Evolutionary conservation across 768 basidiomycete species (phyloP).

Genomic region (Dentipellis fragilis): DNA sequence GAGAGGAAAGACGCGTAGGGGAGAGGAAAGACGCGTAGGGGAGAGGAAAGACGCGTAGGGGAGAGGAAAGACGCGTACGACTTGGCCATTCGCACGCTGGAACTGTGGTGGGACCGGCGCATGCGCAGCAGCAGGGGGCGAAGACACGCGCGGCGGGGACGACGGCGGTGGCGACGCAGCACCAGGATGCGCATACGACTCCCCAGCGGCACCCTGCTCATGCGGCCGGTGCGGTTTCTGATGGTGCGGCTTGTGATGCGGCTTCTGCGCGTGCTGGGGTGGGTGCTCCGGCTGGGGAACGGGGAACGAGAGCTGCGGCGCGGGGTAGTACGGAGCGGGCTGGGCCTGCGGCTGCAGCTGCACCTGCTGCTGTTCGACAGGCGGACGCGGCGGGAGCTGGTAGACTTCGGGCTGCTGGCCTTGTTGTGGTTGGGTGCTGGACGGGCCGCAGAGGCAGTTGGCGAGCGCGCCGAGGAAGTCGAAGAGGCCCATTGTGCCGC

Average conservation of each 20-base stretch:
- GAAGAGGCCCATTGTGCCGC: background rate
- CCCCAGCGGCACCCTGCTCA: conserved; percentile 14
- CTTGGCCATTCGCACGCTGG: conserved; percentile 5
- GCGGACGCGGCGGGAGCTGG: background rate
- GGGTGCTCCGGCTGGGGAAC: background rate
- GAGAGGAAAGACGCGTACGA: conserved; percentile 3
- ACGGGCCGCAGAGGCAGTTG: background rate
- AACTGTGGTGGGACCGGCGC: no score
- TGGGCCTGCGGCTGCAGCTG: conserved; percentile 7
- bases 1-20: no score
- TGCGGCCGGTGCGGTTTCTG: conserved; percentile 6
- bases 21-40: no score
- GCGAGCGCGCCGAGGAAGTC: background rate
- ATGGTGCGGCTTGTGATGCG: conserved; percentile 10
- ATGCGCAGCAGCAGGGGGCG: no score
- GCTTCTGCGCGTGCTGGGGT: conserved; percentile 5
- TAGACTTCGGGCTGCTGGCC: background rate
- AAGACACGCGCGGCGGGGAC: background rate
- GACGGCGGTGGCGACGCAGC: background rate
- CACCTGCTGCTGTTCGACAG: conserved; percentile 6
- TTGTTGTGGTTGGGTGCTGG: background rate
- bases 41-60: conserved; percentile 5
- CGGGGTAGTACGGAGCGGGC: conserved; percentile 3
- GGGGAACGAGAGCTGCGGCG: background rate
- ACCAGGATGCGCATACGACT: background rate